Conservation (phyloP, 192 early-diverging fungal genomes). For the Entophlyctis luteolus region DNA sequence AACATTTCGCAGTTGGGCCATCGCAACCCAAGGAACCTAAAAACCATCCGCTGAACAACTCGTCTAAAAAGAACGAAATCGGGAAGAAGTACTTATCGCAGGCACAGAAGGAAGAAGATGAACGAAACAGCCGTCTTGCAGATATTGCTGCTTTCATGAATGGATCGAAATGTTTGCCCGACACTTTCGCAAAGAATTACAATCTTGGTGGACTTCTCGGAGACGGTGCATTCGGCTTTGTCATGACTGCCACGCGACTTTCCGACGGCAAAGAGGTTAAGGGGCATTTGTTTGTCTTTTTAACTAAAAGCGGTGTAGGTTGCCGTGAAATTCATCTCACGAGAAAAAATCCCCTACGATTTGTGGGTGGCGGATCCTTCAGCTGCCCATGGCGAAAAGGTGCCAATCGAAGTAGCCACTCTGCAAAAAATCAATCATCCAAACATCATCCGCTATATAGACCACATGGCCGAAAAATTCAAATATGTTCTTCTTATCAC, state of each 20-base stretch:
- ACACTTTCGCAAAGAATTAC: no score
- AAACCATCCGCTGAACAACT: no score
- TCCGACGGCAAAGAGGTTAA: constrained; percentile 25
- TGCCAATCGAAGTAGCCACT: constrained; percentile 43
- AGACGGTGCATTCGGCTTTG: constrained; percentile 53
- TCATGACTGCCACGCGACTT: constrained; percentile 38
- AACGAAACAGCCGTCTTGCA: no score
- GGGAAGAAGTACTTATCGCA: no score
- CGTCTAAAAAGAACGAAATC: no score
- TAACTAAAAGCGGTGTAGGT: constrained; percentile 28
- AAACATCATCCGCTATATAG: constrained; percentile 46
- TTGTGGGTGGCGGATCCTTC: constrained; percentile 31
- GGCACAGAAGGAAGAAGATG: no score
- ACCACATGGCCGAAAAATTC: constrained; percentile 35
- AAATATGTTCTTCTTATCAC: constrained; percentile 47
- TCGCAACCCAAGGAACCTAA: no score
- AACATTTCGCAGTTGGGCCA: no score
- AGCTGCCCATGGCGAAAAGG: not conserved
- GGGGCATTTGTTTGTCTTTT: not conserved
- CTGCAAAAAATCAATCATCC: constrained; percentile 39
- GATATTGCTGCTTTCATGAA: no score
- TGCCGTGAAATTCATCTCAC: constrained; percentile 49
- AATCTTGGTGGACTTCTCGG: constrained; percentile 44
- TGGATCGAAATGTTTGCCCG: no score
- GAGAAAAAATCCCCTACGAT: constrained; percentile 39